phyloP scores from a whole-genome alignment of 768 basidiomycete genomes.

The Chlorophyllum brunneum region DNA sequence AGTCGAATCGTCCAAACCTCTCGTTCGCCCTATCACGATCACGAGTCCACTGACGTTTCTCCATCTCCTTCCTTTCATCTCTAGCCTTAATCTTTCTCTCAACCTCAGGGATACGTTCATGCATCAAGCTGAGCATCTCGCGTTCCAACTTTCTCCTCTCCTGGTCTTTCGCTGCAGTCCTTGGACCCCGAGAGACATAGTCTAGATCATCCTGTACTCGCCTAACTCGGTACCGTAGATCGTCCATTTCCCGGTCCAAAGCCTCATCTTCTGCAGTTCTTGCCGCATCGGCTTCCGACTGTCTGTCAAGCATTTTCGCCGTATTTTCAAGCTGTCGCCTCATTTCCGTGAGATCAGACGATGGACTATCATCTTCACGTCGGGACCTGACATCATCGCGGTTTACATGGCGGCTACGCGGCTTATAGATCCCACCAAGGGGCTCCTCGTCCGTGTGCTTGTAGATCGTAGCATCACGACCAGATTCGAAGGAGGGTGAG shows the following conservation, averaged over 20 bases:
- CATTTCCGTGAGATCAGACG: conserved; percentile 79
- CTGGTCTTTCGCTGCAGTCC: conserved; percentile 71
- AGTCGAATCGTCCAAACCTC: conserved; percentile 65
- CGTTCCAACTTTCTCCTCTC: conserved; percentile 85
- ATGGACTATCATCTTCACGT: conserved; percentile 57
- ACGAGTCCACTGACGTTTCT: conserved; percentile 73
- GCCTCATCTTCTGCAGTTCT: conserved; percentile 81
- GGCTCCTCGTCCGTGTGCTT: conserved; percentile 69
- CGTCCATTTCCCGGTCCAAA: conserved; percentile 86
- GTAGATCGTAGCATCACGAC: conserved; percentile 89
- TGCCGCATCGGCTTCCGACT: conserved; percentile 55
- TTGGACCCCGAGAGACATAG: conserved; percentile 73
- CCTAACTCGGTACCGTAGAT: conserved; percentile 79
- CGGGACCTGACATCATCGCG: conserved; percentile 75
- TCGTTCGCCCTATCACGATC: conserved; percentile 86
- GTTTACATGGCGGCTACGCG: conserved; percentile 80
- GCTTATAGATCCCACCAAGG: conserved; percentile 69
- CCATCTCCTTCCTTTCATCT: conserved; percentile 71
- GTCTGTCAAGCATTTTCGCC: conserved; percentile 74
- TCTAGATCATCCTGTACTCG: conserved; percentile 91
- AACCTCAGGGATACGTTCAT: conserved; percentile 88
- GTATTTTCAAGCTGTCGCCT: conserved; percentile 80
- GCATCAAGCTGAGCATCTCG: conserved; percentile 80
- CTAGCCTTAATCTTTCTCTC: conserved; percentile 79
- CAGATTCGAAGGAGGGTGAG: conserved; percentile 48